Percentiles rank a stretch among this genome's conserved stretches.
These are phyloP conservation scores for Penicillium egyptiacum DNA, from an alignment of 495 filamentous ascomycete species.

Conservation along the genomic window DNA sequence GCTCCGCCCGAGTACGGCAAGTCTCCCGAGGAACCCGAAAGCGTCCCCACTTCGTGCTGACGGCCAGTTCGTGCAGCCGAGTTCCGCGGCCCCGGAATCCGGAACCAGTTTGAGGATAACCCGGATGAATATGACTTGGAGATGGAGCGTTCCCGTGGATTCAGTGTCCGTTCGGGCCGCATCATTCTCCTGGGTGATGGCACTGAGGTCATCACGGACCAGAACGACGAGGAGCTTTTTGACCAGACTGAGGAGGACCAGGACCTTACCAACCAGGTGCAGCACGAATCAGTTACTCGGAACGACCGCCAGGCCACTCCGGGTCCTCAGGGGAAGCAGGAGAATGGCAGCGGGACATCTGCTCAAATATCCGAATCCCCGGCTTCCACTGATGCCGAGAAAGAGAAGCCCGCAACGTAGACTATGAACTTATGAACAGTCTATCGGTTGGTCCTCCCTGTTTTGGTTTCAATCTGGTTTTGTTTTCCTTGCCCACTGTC, in stretches of 20 bases:
- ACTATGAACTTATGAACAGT: slow-evolving; percentile 12
- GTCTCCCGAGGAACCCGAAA: slow-evolving; percentile 54
- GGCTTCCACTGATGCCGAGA: slow-evolving; percentile 42
- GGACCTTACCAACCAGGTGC: slow-evolving; percentile 61
- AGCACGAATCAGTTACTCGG: slow-evolving; percentile 39
- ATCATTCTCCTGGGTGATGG: slow-evolving; percentile 95
- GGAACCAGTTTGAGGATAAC: slow-evolving; percentile 89
- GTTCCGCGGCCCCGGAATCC: slow-evolving; percentile 80
- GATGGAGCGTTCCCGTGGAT: slow-evolving; percentile 60
- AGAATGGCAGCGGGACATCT: slow-evolving; percentile 25
- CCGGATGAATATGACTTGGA: slow-evolving; percentile 90
- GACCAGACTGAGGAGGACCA: slow-evolving; percentile 82
- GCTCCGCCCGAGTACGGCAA: slow-evolving; percentile 99
- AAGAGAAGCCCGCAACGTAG: slow-evolving; percentile 37
- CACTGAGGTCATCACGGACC: slow-evolving; percentile 81
- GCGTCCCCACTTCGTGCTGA: slow-evolving; percentile 48
- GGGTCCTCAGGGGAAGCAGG: slow-evolving; percentile 44
- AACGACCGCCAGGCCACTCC: slow-evolving; percentile 60
- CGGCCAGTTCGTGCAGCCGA: slow-evolving; percentile 69
- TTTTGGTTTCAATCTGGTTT: slow-evolving; percentile 20
- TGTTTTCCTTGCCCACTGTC: slow-evolving; percentile 22
- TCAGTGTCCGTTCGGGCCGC: slow-evolving; percentile 67
- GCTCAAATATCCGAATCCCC: slow-evolving; percentile 50
- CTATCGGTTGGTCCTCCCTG: slow-evolving; percentile 12
- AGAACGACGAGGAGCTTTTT: slow-evolving; percentile 88